Evolutionary conservation across 768 basidiomycete species (phyloP).

Genomic region (Mycena crocata): DNA sequence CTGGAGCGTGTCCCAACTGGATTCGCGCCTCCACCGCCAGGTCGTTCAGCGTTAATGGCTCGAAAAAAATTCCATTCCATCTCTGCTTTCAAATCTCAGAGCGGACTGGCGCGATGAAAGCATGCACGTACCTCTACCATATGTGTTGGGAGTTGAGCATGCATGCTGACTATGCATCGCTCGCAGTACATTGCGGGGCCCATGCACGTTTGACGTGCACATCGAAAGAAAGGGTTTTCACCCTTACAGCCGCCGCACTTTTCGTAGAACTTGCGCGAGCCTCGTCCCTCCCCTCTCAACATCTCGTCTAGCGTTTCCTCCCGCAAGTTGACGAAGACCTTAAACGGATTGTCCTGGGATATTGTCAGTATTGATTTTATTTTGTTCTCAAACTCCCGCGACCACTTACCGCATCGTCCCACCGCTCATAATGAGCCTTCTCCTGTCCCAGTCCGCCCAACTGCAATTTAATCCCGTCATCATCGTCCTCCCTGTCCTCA

Average conservation of each 20-base stretch:
- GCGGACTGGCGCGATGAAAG: too few species aligned
- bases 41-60: background rate
- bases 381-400: too few species aligned
- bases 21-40: background rate
- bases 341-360: too few species aligned
- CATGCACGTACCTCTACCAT: constrained; percentile 6
- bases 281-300: constrained; percentile 1
- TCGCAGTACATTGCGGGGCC: constrained; percentile 1
- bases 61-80: constrained; percentile 14
- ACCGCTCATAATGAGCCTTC: too few species aligned
- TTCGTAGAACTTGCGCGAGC: background rate
- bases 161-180: background rate
- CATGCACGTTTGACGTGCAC: background rate
- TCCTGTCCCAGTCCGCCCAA: too few species aligned
- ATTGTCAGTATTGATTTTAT: too few species aligned
- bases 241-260: background rate
- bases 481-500: too few species aligned
- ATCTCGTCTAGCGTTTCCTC: constrained; percentile 12
- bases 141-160: constrained; percentile 3
- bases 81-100: background rate
- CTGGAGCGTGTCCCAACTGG: constrained; percentile 13
- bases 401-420: too few species aligned
- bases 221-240: background rate
- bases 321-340: too few species aligned
- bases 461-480: too few species aligned